phyloP scores from a whole-genome alignment of 495 filamentous ascomycete species.

The Hypoxylon crocopeplum region DNA sequence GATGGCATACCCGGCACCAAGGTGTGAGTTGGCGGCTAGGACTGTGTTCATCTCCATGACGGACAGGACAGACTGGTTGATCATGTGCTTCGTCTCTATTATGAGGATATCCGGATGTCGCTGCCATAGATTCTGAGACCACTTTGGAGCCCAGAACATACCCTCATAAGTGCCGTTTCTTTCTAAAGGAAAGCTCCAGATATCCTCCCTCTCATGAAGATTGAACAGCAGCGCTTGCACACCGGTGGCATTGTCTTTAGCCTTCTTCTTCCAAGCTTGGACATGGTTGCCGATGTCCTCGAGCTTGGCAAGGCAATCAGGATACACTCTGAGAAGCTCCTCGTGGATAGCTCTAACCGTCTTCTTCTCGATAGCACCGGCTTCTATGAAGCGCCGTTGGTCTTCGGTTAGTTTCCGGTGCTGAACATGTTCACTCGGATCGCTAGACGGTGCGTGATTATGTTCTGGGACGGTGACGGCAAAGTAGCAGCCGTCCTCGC shows the following conservation, averaged over 20 bases:
- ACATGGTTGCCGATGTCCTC: slow-evolving; percentile 41
- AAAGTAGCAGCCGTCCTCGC: slow-evolving; percentile 37
- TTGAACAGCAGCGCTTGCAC: slow-evolving; percentile 41
- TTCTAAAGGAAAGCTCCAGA: slow-evolving; percentile 40
- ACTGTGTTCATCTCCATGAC: slow-evolving; percentile 43
- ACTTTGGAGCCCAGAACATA: slow-evolving; percentile 43
- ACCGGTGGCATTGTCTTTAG: slow-evolving; percentile 40
- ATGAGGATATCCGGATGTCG: slow-evolving; percentile 41
- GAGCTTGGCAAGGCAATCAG: slow-evolving; percentile 34
- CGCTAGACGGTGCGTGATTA: slow-evolving; percentile 37
- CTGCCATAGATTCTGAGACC: slow-evolving; percentile 39
- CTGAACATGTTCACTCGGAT: slow-evolving; percentile 35
- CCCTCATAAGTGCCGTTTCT: slow-evolving; percentile 31
- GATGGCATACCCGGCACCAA: slow-evolving; percentile 41
- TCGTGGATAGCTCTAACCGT: slow-evolving; percentile 36
- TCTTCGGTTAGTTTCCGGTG: slow-evolving; percentile 40
- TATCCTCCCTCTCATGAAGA: slow-evolving; percentile 39
- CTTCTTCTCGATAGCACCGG: slow-evolving; percentile 37
- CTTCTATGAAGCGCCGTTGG: slow-evolving; percentile 39
- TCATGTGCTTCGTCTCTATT: slow-evolving; percentile 40
- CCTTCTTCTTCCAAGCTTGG: slow-evolving; percentile 40
- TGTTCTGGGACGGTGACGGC: slow-evolving; percentile 35
- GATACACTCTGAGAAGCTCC: slow-evolving; percentile 32
- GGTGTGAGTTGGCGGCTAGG: slow-evolving; percentile 31
- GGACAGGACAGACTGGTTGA: slow-evolving; percentile 37